phyloP scores from a whole-genome alignment of 306 rosid species.

The Quercus alba region DNA sequence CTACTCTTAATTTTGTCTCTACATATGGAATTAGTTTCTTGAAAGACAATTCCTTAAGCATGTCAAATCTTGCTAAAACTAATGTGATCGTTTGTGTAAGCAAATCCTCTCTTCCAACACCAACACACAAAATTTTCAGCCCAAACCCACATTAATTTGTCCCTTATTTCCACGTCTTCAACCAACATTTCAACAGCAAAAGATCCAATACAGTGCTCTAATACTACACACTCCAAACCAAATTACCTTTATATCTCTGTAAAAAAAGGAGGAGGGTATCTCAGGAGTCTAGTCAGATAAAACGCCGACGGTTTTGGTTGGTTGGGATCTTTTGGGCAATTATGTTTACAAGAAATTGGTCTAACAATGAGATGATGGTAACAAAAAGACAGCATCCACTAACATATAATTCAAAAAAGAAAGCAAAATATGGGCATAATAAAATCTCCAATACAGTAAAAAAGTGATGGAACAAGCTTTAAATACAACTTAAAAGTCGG shows the following conservation, averaged over 20 bases:
- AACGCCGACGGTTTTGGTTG: too few relatives aligned
- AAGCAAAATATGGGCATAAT: not conserved
- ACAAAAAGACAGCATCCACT: not conserved
- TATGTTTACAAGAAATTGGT: too few relatives aligned
- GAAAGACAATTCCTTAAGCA: too few relatives aligned
- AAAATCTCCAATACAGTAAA: not conserved
- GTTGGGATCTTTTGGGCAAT: too few relatives aligned
- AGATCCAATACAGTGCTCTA: slow-evolving; percentile 48
- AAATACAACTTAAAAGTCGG: not conserved
- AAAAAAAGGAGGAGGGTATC: slow-evolving; percentile 34
- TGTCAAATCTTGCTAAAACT: too few relatives aligned
- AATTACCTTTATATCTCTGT: slow-evolving; percentile 49
- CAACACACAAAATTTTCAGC: too few relatives aligned
- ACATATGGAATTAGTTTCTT: too few relatives aligned
- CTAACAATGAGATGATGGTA: slow-evolving; percentile 8
- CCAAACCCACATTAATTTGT: too few relatives aligned
- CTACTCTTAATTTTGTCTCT: too few relatives aligned
- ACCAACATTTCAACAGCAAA: slow-evolving; percentile 72
- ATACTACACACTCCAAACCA: slow-evolving; percentile 37
- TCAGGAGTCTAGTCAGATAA: slow-evolving; percentile 35
- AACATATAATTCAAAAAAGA: not conserved
- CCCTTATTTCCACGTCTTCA: slow-evolving; percentile 64
- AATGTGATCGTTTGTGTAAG: too few relatives aligned
- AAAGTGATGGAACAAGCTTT: not conserved
- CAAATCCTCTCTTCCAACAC: too few relatives aligned